A percentile compares a stretch with the other conserved stretches of the same genome.
These are phyloP conservation scores for Xylaria bambusicola DNA, from an alignment of 495 filamentous ascomycete species.

Conservation along the genomic window DNA sequence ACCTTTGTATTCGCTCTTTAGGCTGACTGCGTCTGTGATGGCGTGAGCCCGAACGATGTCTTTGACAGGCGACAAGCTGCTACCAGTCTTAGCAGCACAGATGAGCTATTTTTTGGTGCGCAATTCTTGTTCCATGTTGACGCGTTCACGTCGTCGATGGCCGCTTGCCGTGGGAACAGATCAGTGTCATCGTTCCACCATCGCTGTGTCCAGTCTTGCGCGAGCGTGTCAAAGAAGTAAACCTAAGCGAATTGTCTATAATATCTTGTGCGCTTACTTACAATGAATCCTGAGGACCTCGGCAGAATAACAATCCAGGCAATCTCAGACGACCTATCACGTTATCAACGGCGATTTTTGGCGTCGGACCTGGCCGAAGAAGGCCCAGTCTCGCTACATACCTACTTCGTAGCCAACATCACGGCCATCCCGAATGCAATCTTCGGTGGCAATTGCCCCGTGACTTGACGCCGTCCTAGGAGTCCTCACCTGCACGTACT, in stretches of 20 bases:
- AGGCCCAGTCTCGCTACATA: background rate
- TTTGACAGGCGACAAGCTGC: background rate
- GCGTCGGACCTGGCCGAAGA: background rate
- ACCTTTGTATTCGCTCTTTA: background rate
- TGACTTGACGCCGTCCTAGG: too few species aligned
- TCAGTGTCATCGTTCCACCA: slow-evolving; percentile 15
- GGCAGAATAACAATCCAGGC: background rate
- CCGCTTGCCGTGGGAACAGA: background rate
- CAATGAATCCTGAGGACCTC: too few species aligned
- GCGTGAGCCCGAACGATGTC: background rate
- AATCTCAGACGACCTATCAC: background rate
- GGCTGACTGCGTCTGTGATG: background rate
- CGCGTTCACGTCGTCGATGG: background rate
- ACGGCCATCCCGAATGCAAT: too few species aligned
- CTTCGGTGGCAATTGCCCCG: too few species aligned
- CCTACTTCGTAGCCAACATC: too few species aligned
- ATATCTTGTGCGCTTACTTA: background rate
- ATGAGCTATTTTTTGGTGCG: background rate
- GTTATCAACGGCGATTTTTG: background rate
- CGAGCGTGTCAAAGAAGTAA: background rate
- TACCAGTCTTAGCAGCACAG: background rate
- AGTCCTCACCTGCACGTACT: too few species aligned
- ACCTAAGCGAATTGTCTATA: background rate
- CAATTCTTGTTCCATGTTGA: background rate
- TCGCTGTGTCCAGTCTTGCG: background rate